Base-by-base conservation (phyloP, 192 early-diverging fungal species). In the Funneliformis geosporum region DNA sequence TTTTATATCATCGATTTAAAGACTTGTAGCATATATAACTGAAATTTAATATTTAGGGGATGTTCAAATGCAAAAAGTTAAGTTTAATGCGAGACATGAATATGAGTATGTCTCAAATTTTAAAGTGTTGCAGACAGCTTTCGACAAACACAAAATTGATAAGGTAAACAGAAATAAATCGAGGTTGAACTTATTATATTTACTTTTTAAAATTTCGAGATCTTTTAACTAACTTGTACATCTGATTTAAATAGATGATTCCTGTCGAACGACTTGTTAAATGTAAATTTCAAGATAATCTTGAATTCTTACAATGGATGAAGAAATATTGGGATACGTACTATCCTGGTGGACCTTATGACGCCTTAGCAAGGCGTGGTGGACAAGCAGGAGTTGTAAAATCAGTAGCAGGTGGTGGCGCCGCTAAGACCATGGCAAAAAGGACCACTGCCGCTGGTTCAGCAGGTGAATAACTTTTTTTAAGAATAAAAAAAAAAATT, bases 281-380 rank as follows among this genome's bases (percentile, higher is more conserved):
- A 84, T 96, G 96, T 87, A 95, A 94, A 73, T 96, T 99, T 82
- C 97, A 98, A 89, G 98, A 99, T 86, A 99, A 99, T 84, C 90
- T 99, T 73, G 97, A 98, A 89, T 97, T 99, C 82, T 82, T 98
- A 82, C 98, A 99, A 81, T 99, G 96, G 95, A 76, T 96, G 78
- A 98, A 96, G 80, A 91, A 91, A 77, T 96, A 89, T 85, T 97
- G 96, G 97, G 96, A 99, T 82, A 86, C 88, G 38, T 93, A 95
- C 83, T 95, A 88, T 83, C 91, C 95, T 27, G 93, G 93, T n/a
- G 91, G 91, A 23, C 79, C 79, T 23, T 99, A 97, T 83, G 95
- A 98, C 83, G 94, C 96, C 11, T 78, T 89, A 7, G 91, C 85
- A 21, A 87, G 97, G 43, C 89, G 95, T 62, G 73, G 89, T 72